Conservation (phyloP, 306 rosid species). For the Aeschynomene evenia region DNA sequence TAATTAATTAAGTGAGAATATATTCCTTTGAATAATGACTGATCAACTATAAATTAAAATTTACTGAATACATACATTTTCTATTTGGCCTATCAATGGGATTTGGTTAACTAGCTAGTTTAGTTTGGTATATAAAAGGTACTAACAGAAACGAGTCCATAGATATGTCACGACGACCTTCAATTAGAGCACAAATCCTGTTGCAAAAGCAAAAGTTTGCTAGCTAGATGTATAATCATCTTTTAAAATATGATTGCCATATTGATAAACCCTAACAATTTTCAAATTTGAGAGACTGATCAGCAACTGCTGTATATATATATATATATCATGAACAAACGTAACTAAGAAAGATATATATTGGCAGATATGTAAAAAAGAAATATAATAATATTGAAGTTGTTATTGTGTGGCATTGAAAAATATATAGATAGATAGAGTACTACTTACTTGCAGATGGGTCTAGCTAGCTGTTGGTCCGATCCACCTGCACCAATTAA, state of each 20-base stretch:
- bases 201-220: no score
- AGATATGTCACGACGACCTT: no score
- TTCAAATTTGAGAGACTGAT: background rate
- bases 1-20: background rate
- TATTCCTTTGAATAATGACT: background rate
- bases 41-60: background rate
- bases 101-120: background rate
- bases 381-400: no score
- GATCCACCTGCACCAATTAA: slow-evolving; percentile 33
- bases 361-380: background rate
- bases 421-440: background rate
- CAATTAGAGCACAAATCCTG: no score
- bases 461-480: slow-evolving; percentile 37
- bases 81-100: background rate
- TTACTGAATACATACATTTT: background rate
- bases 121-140: background rate
- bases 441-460: slow-evolving; percentile 16
- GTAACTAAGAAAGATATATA: slow-evolving; percentile 19
- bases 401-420: no score
- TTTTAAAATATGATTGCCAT: no score
- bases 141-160: background rate
- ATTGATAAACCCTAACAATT: background rate
- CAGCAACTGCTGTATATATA: slow-evolving; percentile 22
- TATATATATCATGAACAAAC: slow-evolving; percentile 38
- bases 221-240: background rate